These are phyloP conservation scores for Clathrospora elynae DNA, from an alignment of 2,329 filamentous ascomycete genomes.

Conservation along the genomic window DNA sequence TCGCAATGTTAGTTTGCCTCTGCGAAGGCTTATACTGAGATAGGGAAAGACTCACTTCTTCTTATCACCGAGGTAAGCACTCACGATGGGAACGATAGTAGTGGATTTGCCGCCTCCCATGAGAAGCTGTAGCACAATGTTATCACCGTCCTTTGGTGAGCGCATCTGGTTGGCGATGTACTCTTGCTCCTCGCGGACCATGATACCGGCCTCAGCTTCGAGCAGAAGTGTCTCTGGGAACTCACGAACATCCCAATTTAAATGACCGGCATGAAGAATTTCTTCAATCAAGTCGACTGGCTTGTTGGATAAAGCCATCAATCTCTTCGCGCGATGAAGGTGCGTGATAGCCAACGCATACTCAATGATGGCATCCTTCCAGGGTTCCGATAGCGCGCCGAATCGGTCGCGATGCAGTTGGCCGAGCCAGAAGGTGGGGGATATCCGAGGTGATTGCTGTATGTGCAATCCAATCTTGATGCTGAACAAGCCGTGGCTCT, in stretches of 20 bases:
- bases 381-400: conserved; percentile 18
- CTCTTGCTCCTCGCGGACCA: conserved; percentile 65
- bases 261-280: conserved; percentile 58
- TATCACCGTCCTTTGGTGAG: conserved; percentile 20
- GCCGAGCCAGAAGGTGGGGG: conserved; percentile 32
- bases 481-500: conserved; percentile 6
- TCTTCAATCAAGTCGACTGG: conserved; percentile 40
- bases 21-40: neutral
- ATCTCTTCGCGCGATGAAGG: conserved; percentile 38
- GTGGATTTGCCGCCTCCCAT: conserved; percentile 46
- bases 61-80: conserved; percentile 56
- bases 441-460: conserved; percentile 24
- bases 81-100: conserved; percentile 40
- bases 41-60: conserved; percentile 24
- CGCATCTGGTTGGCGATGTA: conserved; percentile 65
- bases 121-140: conserved; percentile 42
- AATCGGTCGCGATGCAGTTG: conserved; percentile 29
- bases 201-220: conserved; percentile 66
- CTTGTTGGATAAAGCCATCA: conserved; percentile 19
- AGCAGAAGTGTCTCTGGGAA: conserved; percentile 67
- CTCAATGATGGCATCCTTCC: conserved; percentile 30
- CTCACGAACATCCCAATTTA: conserved; percentile 59
- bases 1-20: neutral
- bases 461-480: conserved; percentile 5
- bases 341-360: conserved; percentile 36